Evolutionary conservation across 805 yeast genomes (phyloP), one percentile per base, ranked within the genome.

Genomic region (Ogataea salicorniae): DNA sequence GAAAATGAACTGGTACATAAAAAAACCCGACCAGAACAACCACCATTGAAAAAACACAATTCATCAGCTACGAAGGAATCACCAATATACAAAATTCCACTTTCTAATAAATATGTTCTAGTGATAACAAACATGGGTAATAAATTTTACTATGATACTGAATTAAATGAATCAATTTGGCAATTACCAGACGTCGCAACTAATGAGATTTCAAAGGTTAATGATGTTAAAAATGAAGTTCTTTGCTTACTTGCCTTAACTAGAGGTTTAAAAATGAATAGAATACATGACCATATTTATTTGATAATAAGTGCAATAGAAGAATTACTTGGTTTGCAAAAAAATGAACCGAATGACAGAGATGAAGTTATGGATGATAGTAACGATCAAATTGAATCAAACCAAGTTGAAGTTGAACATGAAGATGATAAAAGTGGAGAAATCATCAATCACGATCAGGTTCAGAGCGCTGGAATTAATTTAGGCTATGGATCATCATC

Each of bases 51-150:
- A 26, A 23, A n/a, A 11, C 4, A 9, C 34, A n/a, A 39, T 3
- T 2, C 41, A 14, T 6, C 15, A 14, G 6, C 42, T 26, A 26
- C 13, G 31, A 26, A 26, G 26, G 56, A 48, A 23, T 29, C 16
- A 16, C 50, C 54, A 22, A 42, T 44, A 26, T 50, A 53, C 29
- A 35, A 46, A 34, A 41, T 58, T 6, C 41, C 47, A 5, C 40
- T 60, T 5, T 52, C 61, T 1, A 48, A 49, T 5, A n/a, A 37
- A 6, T 61, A 64, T 65, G 11, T 37, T 3, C 35, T 60, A 35
- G 39, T 62, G 2, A 55, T 63, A 2, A 56, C 63, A 6, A 44
- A 45, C 2, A 8, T 5, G 13, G 67, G 66, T 1, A 45, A 46
- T 39, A 54, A 61, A 47, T 63, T 59, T 41, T 63, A 59, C 37